Percentiles rank a stretch among this genome's conserved stretches.
These are phyloP conservation scores for Carex pumila DNA, from an alignment of 176 grass and related monocot species.

Conservation along the genomic window DNA sequence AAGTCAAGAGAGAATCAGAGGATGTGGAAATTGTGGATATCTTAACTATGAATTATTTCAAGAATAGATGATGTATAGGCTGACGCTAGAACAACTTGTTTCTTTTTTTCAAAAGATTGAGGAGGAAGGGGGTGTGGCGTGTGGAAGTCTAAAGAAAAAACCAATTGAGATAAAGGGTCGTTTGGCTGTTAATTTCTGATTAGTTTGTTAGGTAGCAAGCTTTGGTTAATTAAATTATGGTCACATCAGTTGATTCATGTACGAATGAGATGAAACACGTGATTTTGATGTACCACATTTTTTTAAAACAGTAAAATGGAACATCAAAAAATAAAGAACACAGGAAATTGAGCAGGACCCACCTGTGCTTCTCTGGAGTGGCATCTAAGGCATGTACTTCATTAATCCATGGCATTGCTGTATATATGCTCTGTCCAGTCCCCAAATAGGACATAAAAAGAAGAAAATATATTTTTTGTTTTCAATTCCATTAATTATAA, in stretches of 20 bases:
- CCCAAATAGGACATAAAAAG: background rate
- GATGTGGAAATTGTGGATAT: background rate
- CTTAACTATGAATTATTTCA: background rate
- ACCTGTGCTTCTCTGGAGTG: background rate
- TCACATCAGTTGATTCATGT: background rate
- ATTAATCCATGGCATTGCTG: background rate
- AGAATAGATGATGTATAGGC: background rate
- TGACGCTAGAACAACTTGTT: background rate
- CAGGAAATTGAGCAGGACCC: background rate
- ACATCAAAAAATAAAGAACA: background rate
- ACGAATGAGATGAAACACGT: background rate
- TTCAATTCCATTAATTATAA: background rate
- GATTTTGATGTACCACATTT: background rate
- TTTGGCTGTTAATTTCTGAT: background rate
- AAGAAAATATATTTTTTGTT: background rate
- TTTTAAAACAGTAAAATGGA: background rate
- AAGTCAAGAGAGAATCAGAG: background rate
- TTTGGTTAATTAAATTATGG: background rate
- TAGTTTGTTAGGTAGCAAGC: background rate
- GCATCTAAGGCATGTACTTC: background rate
- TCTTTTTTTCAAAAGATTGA: background rate
- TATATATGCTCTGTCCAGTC: background rate
- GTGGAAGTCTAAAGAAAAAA: background rate
- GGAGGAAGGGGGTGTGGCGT: background rate
- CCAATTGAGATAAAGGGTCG: background rate